Evolutionary conservation across 2,329 filamentous ascomycete species (phyloP), one percentile per base, ranked within the genome.

Genomic region (Phialemoniopsis sp.): DNA sequence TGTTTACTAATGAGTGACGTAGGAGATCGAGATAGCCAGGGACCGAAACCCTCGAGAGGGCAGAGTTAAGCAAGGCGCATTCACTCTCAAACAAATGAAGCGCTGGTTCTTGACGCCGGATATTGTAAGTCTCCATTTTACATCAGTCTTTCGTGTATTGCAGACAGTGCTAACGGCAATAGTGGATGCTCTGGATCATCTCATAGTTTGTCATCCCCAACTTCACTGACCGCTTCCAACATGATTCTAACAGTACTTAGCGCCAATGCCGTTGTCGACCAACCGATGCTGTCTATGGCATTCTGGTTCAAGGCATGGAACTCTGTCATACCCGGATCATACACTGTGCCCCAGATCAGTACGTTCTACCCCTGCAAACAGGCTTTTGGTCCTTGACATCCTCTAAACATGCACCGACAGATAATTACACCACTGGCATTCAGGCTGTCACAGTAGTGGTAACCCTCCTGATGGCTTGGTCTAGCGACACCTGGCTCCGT

Each of bases 11-110:
- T n/a, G n/a, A n/a, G n/a, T n/a, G n/a, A n/a, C n/a, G 4, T 5
- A 34, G 16, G 40, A 45, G 16, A 29, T 44, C 15, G 44, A 46
- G n/a, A 32, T 46, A 26, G 44, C 44, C 2, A 28, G 44, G 16
- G 44, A 46, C 29, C 37, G 37, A 30, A 33, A 38, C 18, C 37
- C 37, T 13, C 30, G 26, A 14, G 37, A 38, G 14, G 37, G 37
- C 37, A 30, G 37, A 14, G 37, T 38, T 15, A 38, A 38, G 37
- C 37, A 38, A 32, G 37, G 37, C 5, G n/a, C 19, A 10, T 32
- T 38, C 13, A 38, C 37, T 8, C 8, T 7, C 14, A 33, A 19
- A 4, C 37, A 38, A 15, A 13, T 38, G 30, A 33, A 31, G 37
- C 30, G 37, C n/a, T 38, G 37, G 37, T 38, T 38, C 19, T 1